phyloP scores from a whole-genome alignment of 2,329 filamentous ascomycete genomes.

The Pezicula rhizophila region DNA sequence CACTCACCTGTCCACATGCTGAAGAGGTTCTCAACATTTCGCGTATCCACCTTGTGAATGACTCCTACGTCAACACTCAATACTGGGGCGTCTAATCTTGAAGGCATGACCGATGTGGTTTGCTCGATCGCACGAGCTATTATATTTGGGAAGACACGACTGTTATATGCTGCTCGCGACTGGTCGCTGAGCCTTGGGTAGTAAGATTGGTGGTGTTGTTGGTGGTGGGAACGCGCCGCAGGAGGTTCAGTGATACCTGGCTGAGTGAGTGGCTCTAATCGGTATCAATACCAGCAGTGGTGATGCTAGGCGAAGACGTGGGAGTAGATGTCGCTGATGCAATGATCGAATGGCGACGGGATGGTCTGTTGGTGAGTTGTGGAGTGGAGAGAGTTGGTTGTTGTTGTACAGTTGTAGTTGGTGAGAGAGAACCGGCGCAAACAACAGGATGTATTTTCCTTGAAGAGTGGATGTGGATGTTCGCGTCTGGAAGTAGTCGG shows the following conservation, averaged over 20 bases:
- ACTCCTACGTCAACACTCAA: constrained; percentile 86
- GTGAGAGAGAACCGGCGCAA: no score
- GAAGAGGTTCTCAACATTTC: constrained; percentile 87
- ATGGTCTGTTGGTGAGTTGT: neutral
- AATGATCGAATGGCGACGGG: neutral
- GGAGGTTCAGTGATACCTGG: neutral
- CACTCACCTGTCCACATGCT: constrained; percentile 92
- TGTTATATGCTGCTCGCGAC: constrained; percentile 22
- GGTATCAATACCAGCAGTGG: neutral
- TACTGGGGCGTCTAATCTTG: constrained; percentile 76
- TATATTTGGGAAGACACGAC: constrained; percentile 21
- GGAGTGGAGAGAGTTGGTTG: neutral
- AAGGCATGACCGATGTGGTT: constrained; percentile 58
- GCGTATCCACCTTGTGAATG: constrained; percentile 91
- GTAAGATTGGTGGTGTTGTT: neutral
- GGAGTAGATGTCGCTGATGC: neutral
- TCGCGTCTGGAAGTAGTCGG: constrained; percentile 11
- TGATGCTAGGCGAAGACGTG: neutral
- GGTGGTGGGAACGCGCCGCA: neutral
- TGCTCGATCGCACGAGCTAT: constrained; percentile 27
- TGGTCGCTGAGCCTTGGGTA: constrained; percentile 17
- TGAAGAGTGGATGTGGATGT: constrained; percentile 11
- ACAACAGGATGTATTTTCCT: neutral
- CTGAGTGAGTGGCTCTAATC: neutral
- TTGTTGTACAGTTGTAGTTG: neutral